Conservation (phyloP, 805 yeast genomes). For the Naumovozyma castellii region DNA sequence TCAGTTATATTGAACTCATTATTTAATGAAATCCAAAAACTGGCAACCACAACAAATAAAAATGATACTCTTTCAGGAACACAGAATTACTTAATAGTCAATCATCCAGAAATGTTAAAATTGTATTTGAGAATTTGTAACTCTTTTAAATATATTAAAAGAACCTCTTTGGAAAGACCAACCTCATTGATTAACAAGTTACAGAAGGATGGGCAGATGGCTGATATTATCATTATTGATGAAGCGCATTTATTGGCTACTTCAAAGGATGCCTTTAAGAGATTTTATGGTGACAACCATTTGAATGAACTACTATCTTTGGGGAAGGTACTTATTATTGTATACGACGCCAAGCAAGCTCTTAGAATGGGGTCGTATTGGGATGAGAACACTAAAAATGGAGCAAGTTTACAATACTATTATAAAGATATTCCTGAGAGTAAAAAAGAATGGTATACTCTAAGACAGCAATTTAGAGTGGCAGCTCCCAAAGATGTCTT, state of each 20-base stretch:
- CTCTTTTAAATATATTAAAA: constrained; percentile 31
- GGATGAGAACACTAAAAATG: constrained; percentile 30
- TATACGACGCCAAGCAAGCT: constrained; percentile 39
- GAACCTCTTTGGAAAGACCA: constrained; percentile 36
- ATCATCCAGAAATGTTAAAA: constrained; percentile 42
- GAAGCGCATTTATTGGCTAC: constrained; percentile 40
- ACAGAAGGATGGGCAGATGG: constrained; percentile 20
- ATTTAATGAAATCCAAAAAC: constrained; percentile 35
- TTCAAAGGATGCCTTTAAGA: constrained; percentile 36
- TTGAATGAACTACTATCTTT: constrained; percentile 33
- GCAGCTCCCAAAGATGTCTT: constrained; percentile 32
- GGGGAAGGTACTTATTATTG: constrained; percentile 34
- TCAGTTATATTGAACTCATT: constrained; percentile 36
- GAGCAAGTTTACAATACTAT: constrained; percentile 27
- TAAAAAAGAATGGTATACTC: constrained; percentile 23
- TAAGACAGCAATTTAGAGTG: constrained; percentile 37
- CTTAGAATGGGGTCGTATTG: constrained; percentile 40
- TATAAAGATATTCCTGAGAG: constrained; percentile 14
- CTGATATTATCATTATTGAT: constrained; percentile 36
- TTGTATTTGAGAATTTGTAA: constrained; percentile 33
- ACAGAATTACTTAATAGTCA: constrained; percentile 34
- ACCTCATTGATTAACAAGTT: constrained; percentile 35
- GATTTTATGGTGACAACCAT: constrained; percentile 38
- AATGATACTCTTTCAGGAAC: constrained; percentile 24
- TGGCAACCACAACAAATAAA: constrained; percentile 12